A percentile compares a stretch with the other conserved stretches of the same genome.
phyloP scores from a whole-genome alignment of 805 yeast genomes.

The Pichia rugopelliculosa region DNA sequence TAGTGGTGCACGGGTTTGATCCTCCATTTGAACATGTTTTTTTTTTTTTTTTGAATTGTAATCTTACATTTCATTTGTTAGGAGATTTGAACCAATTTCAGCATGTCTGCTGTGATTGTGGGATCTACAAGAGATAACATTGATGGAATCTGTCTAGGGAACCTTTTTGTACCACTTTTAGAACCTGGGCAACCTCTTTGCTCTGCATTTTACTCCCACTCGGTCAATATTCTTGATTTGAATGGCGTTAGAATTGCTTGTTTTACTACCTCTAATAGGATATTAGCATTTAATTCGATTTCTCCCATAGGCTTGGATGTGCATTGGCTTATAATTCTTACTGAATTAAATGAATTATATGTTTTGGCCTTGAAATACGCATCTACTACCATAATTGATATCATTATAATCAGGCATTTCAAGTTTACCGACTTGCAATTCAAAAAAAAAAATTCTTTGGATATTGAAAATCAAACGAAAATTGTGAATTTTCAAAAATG shows the following conservation, averaged over 20 bases:
- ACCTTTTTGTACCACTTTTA: not conserved
- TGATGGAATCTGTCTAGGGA: not conserved
- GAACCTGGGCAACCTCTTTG: not conserved
- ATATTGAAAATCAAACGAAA: not conserved
- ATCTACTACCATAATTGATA: not conserved
- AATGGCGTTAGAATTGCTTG: not conserved
- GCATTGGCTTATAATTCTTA: slow-evolving; percentile 21
- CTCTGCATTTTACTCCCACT: not conserved
- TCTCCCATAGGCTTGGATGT: slow-evolving; percentile 12
- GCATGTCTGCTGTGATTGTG: slow-evolving; percentile 2
- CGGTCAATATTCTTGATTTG: not conserved
- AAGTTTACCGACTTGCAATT: slow-evolving; percentile 9
- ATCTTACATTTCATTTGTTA: not conserved
- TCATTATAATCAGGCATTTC: slow-evolving; percentile 15
- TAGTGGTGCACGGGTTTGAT: not conserved
- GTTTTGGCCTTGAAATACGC: slow-evolving; percentile 13
- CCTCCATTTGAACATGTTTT: not conserved
- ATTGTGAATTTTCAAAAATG: slow-evolving; percentile 13
- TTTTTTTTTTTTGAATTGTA: too few relatives aligned
- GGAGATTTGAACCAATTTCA: not conserved
- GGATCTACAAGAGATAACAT: not conserved
- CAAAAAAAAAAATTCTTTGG: not conserved
- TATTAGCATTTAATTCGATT: slow-evolving; percentile 17
- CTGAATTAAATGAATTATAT: slow-evolving; percentile 18
- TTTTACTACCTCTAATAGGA: slow-evolving; percentile 4